Evolutionary conservation across 257 asterid genomes (phyloP).

Genomic region (Penstemon davidsonii): DNA sequence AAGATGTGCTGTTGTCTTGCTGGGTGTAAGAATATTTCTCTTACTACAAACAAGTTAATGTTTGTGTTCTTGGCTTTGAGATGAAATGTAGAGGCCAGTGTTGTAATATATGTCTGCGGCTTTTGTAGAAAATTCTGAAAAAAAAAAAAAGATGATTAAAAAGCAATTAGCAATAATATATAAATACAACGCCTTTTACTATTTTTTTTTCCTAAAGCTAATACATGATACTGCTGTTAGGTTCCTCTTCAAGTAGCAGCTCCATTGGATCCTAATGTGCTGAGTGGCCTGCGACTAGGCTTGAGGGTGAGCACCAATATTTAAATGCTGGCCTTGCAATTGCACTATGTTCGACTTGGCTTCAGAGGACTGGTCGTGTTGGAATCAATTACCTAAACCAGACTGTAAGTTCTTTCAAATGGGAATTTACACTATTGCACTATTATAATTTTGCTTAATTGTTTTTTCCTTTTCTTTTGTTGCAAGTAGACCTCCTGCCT

Average conservation of each 20-base stretch:
- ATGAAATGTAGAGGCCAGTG: constrained; percentile 13
- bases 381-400: constrained; percentile 74
- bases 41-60: constrained; percentile 6
- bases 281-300: constrained; percentile 75
- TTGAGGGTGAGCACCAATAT: constrained; percentile 94
- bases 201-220: constrained; percentile 21
- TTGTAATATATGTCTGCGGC: not conserved
- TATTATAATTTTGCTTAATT: constrained; percentile 25
- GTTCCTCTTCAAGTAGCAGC: constrained; percentile 80
- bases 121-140: not conserved
- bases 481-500: constrained; percentile 73
- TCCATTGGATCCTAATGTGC: constrained; percentile 67
- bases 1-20: constrained; percentile 1
- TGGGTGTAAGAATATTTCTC: constrained; percentile 15
- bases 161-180: constrained; percentile 4
- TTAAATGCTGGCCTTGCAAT: constrained; percentile 93
- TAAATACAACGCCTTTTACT: not conserved
- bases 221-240: constrained; percentile 41
- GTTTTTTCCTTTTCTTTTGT: not conserved
- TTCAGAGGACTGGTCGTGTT: constrained; percentile 75
- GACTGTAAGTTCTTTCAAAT: constrained; percentile 53
- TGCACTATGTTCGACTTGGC: constrained; percentile 95
- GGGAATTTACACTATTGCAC: constrained; percentile 13
- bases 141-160: constrained; percentile 1
- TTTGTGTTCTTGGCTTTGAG: constrained; percentile 14